Percentiles rank a stretch among this genome's conserved stretches.
Conservation (phyloP, 1,284 basidiomycete genomes). For the Fomitopsis betulina region DNA sequence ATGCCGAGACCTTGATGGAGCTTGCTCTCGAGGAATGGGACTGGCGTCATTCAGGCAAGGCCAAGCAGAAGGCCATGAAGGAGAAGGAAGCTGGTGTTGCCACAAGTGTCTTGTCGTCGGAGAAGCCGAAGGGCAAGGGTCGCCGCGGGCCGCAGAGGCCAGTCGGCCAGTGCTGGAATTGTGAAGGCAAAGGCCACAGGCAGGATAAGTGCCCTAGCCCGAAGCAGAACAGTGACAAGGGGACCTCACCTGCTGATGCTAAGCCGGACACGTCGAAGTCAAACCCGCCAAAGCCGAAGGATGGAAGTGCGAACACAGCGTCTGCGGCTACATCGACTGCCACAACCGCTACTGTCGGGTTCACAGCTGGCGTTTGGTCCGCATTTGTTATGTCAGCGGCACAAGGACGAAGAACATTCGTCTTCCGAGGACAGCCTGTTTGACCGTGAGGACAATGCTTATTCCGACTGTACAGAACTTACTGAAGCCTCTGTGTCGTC, state of each 20-base stretch:
- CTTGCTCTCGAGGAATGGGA: not conserved
- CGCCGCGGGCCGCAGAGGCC: not conserved
- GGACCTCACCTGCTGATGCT: not conserved
- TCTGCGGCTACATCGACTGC: not conserved
- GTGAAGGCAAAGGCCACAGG: not conserved
- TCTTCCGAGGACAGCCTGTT: no score
- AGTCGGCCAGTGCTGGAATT: not conserved
- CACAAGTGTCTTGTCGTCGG: not conserved
- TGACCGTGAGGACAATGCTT: not conserved
- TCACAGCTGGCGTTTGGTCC: not conserved
- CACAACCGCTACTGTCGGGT: not conserved
- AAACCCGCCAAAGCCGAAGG: not conserved
- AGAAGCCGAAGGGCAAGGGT: not conserved
- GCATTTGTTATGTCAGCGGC: not conserved
- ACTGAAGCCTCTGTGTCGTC: not conserved
- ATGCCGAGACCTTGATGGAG: not conserved
- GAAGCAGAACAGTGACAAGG: not conserved
- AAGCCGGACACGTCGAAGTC: constrained; percentile 1
- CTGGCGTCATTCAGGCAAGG: not conserved
- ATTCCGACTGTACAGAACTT: not conserved
- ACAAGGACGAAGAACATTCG: no score
- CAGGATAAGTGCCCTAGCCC: constrained; percentile 8
- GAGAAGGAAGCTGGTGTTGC: not conserved
- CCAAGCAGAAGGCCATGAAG: not conserved
- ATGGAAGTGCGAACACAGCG: not conserved